Evolutionary conservation across 208 protist species (phyloP), one percentile per base, ranked within the genome.

Genomic region (Leishmania mexicana): DNA sequence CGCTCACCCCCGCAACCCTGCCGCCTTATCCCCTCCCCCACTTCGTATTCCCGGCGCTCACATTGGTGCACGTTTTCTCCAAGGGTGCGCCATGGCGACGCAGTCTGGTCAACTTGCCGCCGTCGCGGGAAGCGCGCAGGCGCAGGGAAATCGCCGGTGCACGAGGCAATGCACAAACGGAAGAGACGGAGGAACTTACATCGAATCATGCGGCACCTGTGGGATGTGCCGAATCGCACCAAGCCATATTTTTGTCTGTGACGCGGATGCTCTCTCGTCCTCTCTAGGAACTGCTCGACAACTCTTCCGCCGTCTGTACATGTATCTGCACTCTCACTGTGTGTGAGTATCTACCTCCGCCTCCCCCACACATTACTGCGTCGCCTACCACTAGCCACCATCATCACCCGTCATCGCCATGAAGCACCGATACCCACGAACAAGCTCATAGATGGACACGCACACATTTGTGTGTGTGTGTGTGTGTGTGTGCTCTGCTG

Each of bases 401-500:
- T 54, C 51, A 54, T 54, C 51, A 54, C 15, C 17, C 51, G 5
- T 54, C 51, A 54, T 54, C 51, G 17, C 15, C 51, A 54, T 10
- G 51, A 74, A 47, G 40, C 70, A 74, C 10, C 38, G 6, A 74
- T 42, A 74, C n/a, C 17, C 8, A 35, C 38, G 45, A 49, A 40
- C n/a, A n/a, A 6, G 51, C 2, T 54, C 51, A 13, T 82, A 72
- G 67, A 35, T 78, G 19, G 31, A 35, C 68, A 45, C 65, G 45
- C 42, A 47, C 62, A 6, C 79, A 53, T 13, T 45, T 54, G 60
- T 81, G 70, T 84, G 62, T 75, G 57, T 80, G 71, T 71, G 70
- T 80, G 77, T 80, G 57, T 67, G 70, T 70, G 0, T 75, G 62
- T 58, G 45, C 31, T 73, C 3, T 78, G 40, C 21, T 78, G 35